These are phyloP conservation scores for Citrus hindsii DNA, from an alignment of 345 rosid genomes.

Conservation along the genomic window DNA sequence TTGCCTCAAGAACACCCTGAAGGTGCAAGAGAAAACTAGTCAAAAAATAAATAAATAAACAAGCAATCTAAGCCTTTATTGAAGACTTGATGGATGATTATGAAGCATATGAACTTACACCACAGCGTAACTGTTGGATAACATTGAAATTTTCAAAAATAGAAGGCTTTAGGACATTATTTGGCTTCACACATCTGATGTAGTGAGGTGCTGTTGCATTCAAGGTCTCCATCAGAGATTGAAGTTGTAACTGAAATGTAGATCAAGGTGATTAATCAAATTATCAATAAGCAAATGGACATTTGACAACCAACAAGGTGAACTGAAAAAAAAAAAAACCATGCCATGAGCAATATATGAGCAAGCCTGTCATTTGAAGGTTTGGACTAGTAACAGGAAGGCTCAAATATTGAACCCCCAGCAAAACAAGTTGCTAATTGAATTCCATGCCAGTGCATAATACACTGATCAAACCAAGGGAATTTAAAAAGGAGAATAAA, in stretches of 20 bases:
- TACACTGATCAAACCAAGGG: background rate
- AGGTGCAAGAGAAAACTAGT: conserved; percentile 1
- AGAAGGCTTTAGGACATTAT: conserved; percentile 79
- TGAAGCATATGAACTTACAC: conserved; percentile 54
- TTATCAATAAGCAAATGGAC: background rate
- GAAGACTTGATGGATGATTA: background rate
- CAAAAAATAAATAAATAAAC: background rate
- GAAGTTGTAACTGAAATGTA: conserved; percentile 90
- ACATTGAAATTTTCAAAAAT: conserved; percentile 86
- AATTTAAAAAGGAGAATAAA: background rate
- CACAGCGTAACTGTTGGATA: conserved; percentile 97
- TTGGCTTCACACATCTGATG: conserved; percentile 99
- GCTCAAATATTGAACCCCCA: background rate
- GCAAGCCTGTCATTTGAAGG: background rate
- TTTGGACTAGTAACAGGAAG: background rate
- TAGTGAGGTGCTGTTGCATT: conserved; percentile 91
- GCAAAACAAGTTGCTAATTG: background rate
- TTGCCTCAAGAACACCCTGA: conserved; percentile 91
- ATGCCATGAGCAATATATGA: background rate
- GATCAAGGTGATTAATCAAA: conserved; percentile 8
- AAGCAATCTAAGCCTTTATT: background rate
- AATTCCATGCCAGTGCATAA: background rate
- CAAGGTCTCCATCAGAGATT: conserved; percentile 93
- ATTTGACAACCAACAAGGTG: background rate
- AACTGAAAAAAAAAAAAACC: background rate